Conservation (phyloP, 805 yeast genomes). For the Candida easanensis region DNA sequence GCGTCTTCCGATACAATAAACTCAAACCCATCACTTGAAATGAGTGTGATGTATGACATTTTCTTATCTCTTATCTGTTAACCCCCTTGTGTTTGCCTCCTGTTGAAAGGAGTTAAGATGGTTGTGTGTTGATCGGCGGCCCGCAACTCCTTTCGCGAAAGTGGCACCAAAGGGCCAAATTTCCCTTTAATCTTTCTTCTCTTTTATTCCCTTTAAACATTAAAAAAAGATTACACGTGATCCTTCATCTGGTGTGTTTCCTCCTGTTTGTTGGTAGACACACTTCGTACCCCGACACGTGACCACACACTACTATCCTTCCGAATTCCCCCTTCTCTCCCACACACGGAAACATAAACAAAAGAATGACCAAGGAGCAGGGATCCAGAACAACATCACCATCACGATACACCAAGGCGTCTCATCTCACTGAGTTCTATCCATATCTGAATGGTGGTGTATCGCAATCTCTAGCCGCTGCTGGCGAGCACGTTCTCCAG, state of each 20-base stretch:
- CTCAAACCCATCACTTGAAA: slow-evolving; percentile 69
- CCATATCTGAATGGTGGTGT: slow-evolving; percentile 27
- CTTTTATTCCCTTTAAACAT: no score
- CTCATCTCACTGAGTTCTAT: slow-evolving; percentile 29
- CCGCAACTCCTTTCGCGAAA: neutral
- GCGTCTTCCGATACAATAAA: slow-evolving; percentile 67
- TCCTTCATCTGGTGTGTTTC: no score
- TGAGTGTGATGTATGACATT: slow-evolving; percentile 50
- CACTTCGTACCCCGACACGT: no score
- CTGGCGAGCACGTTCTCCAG: slow-evolving; percentile 1
- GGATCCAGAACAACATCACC: slow-evolving; percentile 27
- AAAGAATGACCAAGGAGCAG: slow-evolving; percentile 7
- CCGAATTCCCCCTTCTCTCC: no score
- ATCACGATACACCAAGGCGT: slow-evolving; percentile 23
- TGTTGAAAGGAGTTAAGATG: neutral
- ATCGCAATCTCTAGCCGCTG: slow-evolving; percentile 5
- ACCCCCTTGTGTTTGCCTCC: neutral
- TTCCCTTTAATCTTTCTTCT: no score
- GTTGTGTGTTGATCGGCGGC: no score
- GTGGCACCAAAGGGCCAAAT: no score
- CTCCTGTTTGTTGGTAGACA: no score
- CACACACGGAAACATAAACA: neutral
- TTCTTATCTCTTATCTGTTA: neutral
- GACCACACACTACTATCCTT: no score
- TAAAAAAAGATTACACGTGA: no score